Percentiles rank a stretch among this genome's conserved stretches.
phyloP scores from a whole-genome alignment of 768 basidiomycete species.

The Mycena vulgaris region DNA sequence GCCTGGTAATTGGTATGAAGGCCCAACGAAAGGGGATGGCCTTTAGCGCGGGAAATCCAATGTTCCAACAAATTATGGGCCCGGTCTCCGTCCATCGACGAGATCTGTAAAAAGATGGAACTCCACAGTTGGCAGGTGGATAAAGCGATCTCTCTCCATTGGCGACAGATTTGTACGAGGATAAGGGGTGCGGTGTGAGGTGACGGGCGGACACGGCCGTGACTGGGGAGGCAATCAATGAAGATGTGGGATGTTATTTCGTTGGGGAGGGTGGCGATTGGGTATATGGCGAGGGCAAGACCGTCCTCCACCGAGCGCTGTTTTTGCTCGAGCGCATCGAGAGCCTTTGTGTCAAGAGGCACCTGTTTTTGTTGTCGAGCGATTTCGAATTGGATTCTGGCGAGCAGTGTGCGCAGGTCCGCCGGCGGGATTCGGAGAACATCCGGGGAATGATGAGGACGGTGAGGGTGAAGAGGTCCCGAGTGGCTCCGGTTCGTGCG shows the following conservation, averaged over 20 bases:
- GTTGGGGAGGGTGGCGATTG: conserved; percentile 9
- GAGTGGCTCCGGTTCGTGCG: too few relatives aligned
- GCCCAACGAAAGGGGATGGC: neutral
- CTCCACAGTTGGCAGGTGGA: conserved; percentile 9
- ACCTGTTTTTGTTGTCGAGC: neutral
- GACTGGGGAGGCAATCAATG: neutral
- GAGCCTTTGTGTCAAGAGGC: too few relatives aligned
- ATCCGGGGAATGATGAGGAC: too few relatives aligned
- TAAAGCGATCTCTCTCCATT: neutral
- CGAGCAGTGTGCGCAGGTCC: too few relatives aligned
- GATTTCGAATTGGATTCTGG: neutral
- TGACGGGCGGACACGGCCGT: neutral
- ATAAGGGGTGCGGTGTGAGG: neutral
- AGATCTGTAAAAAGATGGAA: neutral
- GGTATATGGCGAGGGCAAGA: neutral
- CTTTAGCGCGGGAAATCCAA: conserved; percentile 1
- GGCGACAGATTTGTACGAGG: conserved; percentile 14
- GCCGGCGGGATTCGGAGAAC: too few relatives aligned
- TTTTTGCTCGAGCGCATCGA: neutral
- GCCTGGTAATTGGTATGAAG: neutral
- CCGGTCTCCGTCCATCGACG: neutral
- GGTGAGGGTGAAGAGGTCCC: too few relatives aligned
- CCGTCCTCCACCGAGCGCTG: neutral
- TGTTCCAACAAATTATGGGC: neutral
- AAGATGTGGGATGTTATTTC: conserved; percentile 18